phyloP scores from a whole-genome alignment of 2,329 filamentous ascomycete species.

The Didymella pomorum region DNA sequence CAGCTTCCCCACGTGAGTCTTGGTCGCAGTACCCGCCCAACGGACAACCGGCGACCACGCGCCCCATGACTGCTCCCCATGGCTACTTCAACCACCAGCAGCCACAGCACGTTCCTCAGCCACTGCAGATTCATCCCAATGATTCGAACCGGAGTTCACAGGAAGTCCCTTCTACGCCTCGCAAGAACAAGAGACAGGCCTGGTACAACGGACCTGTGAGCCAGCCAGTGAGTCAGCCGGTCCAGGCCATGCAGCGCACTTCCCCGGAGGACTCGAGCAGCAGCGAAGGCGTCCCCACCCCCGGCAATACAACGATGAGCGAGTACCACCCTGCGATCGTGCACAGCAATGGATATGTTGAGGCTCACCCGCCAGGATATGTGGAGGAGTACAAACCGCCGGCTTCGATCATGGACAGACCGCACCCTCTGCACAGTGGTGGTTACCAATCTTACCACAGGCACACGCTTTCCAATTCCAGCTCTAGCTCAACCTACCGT shows the following conservation, averaged over 20 bases:
- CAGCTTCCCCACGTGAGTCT: constrained; percentile 48
- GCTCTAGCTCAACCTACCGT: constrained; percentile 37
- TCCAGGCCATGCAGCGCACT: constrained; percentile 54
- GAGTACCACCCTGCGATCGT: constrained; percentile 63
- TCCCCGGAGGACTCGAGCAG: constrained; percentile 65
- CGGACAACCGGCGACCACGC: constrained; percentile 30
- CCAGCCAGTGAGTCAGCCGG: constrained; percentile 29
- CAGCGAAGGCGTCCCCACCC: constrained; percentile 63
- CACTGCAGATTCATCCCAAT: constrained; percentile 42
- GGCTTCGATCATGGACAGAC: constrained; percentile 48
- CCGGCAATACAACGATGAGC: constrained; percentile 57
- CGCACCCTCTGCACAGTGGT: constrained; percentile 44
- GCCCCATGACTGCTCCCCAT: constrained; percentile 51
- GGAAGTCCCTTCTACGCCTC: constrained; percentile 58
- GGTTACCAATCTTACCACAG: constrained; percentile 43
- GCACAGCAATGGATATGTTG: constrained; percentile 59
- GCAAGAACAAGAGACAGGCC: constrained; percentile 71
- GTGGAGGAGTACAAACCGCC: constrained; percentile 53
- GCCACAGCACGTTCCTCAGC: constrained; percentile 30
- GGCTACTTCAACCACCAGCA: constrained; percentile 45
- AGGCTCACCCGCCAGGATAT: constrained; percentile 51
- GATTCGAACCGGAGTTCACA: constrained; percentile 49
- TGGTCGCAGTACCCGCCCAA: constrained; percentile 45
- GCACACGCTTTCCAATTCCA: constrained; percentile 36
- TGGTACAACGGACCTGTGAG: constrained; percentile 71